These are phyloP conservation scores for Monosporozyma aquatica DNA, from an alignment of 805 yeast species.

Conservation along the genomic window DNA sequence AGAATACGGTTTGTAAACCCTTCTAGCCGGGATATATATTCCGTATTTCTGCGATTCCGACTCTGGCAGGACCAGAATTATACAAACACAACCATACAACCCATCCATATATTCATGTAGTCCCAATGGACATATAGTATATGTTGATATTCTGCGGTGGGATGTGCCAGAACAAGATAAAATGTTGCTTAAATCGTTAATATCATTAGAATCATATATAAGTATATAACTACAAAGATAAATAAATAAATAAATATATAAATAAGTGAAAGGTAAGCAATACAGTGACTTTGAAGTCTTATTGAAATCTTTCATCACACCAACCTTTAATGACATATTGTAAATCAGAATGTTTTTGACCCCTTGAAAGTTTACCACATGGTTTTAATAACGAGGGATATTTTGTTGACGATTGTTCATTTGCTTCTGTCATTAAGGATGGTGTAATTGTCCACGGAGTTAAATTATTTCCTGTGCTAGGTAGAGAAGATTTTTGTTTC, in stretches of 20 bases:
- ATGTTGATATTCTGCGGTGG: too few species aligned
- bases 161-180: too few species aligned
- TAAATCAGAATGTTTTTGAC: conserved; percentile 12
- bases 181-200: too few species aligned
- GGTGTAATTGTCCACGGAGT: conserved; percentile 18
- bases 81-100: too few species aligned
- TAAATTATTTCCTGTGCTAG: conserved; percentile 20
- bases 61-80: too few species aligned
- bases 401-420: not conserved
- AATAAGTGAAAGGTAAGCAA: not conserved
- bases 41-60: too few species aligned
- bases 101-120: too few species aligned
- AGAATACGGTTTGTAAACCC: too few species aligned
- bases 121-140: too few species aligned
- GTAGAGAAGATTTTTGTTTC: conserved; percentile 11
- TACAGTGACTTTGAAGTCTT: not conserved
- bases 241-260: not conserved
- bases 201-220: not conserved
- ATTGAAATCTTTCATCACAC: conserved; percentile 25
- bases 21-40: too few species aligned
- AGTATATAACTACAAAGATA: not conserved
- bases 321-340: conserved; percentile 32
- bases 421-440: not conserved
- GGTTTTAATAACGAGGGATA: conserved; percentile 13
- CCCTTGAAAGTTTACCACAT: conserved; percentile 22